Evolutionary conservation across 495 filamentous ascomycete genomes (phyloP).

Genomic region (Geopyxis carbonaria): DNA sequence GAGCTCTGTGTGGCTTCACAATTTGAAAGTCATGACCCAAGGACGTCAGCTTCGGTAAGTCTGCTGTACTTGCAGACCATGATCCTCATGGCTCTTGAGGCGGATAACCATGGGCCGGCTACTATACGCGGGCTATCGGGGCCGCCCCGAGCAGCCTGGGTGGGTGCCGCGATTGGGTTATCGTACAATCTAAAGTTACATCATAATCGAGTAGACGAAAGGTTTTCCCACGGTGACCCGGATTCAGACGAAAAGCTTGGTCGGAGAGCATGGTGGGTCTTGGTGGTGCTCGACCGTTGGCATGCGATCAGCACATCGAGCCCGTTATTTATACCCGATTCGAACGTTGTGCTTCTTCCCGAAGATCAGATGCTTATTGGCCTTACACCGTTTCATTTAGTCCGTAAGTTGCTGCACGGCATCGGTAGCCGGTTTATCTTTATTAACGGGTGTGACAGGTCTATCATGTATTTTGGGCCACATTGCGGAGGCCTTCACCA

Average conservation of each 20-base stretch:
- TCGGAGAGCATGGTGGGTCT: slow-evolving; percentile 55
- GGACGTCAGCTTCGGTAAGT: slow-evolving; percentile 32
- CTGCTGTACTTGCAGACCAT: slow-evolving; percentile 47
- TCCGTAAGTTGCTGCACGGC: slow-evolving; percentile 39
- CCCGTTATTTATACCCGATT: slow-evolving; percentile 41
- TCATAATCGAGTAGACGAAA: slow-evolving; percentile 20
- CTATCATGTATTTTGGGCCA: slow-evolving; percentile 32
- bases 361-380: slow-evolving; percentile 52
- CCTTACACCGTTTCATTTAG: slow-evolving; percentile 43
- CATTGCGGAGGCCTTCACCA: slow-evolving; percentile 27
- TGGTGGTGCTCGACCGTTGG: slow-evolving; percentile 61
- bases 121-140: slow-evolving; percentile 17
- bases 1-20: slow-evolving; percentile 39
- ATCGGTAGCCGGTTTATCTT: background rate
- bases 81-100: slow-evolving; percentile 42
- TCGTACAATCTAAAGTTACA: slow-evolving; percentile 43
- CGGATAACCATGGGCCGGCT: slow-evolving; percentile 37
- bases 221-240: slow-evolving; percentile 32
- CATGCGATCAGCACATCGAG: slow-evolving; percentile 49
- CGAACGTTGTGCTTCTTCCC: slow-evolving; percentile 39
- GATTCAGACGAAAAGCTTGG: slow-evolving; percentile 57
- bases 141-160: slow-evolving; percentile 24
- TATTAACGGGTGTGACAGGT: slow-evolving; percentile 8
- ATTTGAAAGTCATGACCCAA: slow-evolving; percentile 30
- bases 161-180: slow-evolving; percentile 40